Base-by-base conservation (phyloP, 2,329 filamentous ascomycete genomes). In the Diplodia sapinea region DNA sequence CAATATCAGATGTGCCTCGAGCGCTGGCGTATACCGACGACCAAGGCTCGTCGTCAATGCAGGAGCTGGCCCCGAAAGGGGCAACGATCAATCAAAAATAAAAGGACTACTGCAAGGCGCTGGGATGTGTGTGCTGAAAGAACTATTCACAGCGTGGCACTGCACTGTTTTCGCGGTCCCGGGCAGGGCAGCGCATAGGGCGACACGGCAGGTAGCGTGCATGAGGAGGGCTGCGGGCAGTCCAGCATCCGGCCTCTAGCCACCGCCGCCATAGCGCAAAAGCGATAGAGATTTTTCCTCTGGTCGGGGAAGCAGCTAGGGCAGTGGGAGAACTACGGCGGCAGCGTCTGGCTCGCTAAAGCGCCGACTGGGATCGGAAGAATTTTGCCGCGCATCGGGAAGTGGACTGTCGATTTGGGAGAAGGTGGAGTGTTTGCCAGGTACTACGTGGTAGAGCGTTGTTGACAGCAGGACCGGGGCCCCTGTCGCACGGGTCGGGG, bases 401-500 rank as follows among this genome's bases (percentile, higher is more conserved):
- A 50, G 20, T 62, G 57, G 57, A 7, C 57, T n/a, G 8, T 17
- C 43, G 43, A 47, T 47, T 47, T n/a, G 15, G 40, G 40, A 47
- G 40, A 6, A 7, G 40, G n/a, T 20, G 17, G 43, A 52, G 17
- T 52, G 20, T 29, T 52, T 29, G 50, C 20, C 20, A 8, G 20
- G 17, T 26, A 29, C 13, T 38, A 38, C 36, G 36, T 38, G 36
- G 20, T 29, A 23, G 23, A 52, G 26, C 20, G 23, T 52, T 29
- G 50, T 52, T 52, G 50, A 26, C 50, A 17, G 36, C 36, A 38
- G 36, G 36, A 38, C 36, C 38, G 26, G 56, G 36, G n/a, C 43
- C 57, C 57, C 57, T 62, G 43, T 43, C 43, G 57, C 57, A 50
- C 57, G 15, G 57, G 15, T 62, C 43, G 57, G 57, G 57, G 57